A percentile compares a stretch with the other conserved stretches of the same genome.
Conservation (phyloP, 352 stramenopile genomes). For the Pythium aristosporum region DNA sequence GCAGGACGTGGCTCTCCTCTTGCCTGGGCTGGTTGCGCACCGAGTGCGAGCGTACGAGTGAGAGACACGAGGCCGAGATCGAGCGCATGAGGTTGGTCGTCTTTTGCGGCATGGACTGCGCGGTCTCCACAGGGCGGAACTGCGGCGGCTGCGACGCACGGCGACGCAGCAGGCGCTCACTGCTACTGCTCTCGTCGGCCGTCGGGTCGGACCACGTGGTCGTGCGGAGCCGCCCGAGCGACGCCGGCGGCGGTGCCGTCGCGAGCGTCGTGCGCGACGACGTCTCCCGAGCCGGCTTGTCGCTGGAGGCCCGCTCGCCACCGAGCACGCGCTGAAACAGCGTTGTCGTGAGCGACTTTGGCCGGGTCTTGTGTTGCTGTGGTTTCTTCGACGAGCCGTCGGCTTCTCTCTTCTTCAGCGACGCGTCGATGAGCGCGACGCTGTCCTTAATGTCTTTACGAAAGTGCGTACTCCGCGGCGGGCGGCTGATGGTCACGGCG, state of each 20-base stretch:
- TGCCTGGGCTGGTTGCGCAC: conserved; percentile 1
- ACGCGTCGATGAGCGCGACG: conserved; percentile 50
- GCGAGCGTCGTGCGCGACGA: background rate
- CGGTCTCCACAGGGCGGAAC: background rate
- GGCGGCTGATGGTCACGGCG: conserved; percentile 66
- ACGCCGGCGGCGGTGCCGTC: background rate
- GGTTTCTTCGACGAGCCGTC: background rate
- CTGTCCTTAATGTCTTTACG: conserved; percentile 48
- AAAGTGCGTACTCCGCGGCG: conserved; percentile 68
- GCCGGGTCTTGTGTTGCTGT: background rate
- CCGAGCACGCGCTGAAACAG: conserved; percentile 20
- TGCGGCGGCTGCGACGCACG: conserved; percentile 21
- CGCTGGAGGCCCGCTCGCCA: background rate
- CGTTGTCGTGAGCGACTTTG: conserved; percentile 20
- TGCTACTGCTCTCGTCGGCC: background rate
- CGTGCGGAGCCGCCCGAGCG: conserved; percentile 10
- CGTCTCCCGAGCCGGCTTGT: background rate
- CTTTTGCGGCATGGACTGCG: background rate
- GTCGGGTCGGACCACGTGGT: conserved; percentile 20
- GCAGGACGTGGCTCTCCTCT: conserved; percentile 25
- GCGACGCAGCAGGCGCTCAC: background rate
- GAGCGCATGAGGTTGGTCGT: conserved; percentile 19
- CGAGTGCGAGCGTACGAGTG: conserved; percentile 40
- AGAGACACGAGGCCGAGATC: conserved; percentile 38
- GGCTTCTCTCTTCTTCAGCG: conserved; percentile 18